Percentiles rank a stretch among this genome's conserved stretches.
These are phyloP conservation scores for Claviceps quebecensis DNA, from an alignment of 2,329 filamentous ascomycete genomes.

Conservation along the genomic window DNA sequence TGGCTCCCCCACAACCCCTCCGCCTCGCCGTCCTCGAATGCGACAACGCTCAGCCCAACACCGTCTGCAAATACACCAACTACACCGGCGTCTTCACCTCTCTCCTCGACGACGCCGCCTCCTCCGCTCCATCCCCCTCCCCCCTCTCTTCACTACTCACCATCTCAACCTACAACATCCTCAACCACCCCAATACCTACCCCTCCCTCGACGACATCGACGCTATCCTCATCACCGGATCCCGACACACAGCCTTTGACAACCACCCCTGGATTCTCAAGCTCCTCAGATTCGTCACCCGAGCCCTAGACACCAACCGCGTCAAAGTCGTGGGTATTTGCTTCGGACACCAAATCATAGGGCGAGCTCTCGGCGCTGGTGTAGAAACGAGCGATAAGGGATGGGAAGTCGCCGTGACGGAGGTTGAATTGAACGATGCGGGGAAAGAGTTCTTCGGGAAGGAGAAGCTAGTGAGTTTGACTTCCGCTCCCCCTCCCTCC, in stretches of 20 bases:
- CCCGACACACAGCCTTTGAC: slow-evolving; percentile 38
- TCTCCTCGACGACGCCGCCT: slow-evolving; percentile 41
- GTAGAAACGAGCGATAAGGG: slow-evolving; percentile 25
- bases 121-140: slow-evolving; percentile 23
- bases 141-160: slow-evolving; percentile 34
- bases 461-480: slow-evolving; percentile 17
- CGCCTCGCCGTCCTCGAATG: slow-evolving; percentile 81
- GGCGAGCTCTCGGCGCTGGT: slow-evolving; percentile 24
- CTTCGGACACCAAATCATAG: slow-evolving; percentile 35
- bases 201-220: slow-evolving; percentile 63
- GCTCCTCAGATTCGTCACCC: slow-evolving; percentile 24
- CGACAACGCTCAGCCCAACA: slow-evolving; percentile 58
- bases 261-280: slow-evolving; percentile 30
- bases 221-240: slow-evolving; percentile 68
- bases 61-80: slow-evolving; percentile 49
- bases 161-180: slow-evolving; percentile 57
- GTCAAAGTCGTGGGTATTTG: slow-evolving; percentile 48
- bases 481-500: too few species aligned
- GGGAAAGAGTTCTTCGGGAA: slow-evolving; percentile 26
- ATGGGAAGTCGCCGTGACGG: slow-evolving; percentile 31
- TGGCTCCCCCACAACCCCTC: slow-evolving; percentile 43
- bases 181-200: slow-evolving; percentile 50
- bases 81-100: slow-evolving; percentile 60
- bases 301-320: slow-evolving; percentile 22
- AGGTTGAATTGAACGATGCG: slow-evolving; percentile 23